Evolutionary conservation across 345 rosid genomes (phyloP), one percentile per base, ranked within the genome.

Genomic region (Microthlaspi erraticum): DNA sequence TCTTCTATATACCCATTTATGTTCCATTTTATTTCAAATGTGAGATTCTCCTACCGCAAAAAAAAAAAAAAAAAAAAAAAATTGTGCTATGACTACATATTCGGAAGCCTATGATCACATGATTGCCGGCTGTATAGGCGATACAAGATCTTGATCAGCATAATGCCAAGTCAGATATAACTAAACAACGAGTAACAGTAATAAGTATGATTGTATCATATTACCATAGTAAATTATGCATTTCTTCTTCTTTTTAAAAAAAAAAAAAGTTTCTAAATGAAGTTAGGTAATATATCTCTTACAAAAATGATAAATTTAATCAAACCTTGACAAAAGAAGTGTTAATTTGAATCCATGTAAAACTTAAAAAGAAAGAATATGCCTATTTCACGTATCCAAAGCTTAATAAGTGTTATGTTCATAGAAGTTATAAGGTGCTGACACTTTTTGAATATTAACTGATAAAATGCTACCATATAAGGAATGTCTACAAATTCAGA

Each of bases 401-500:
- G 18, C 7, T 18, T 18, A 8, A 12, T 39, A n/a, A 39, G 16
- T 12, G 4, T 49, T 23, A 45, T 12, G 38, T 58, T 57, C 49
- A 36, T 46, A 12, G 5, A 48, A 46, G 49, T 6, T 20, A 52
- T n/a, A n/a, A n/a, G 32, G 18, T 36, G 0, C 41, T 66, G 31
- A 29, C 61, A 26, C 13, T 19, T 33, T n/a, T 33, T 2, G 56
- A 5, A 36, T 34, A 9, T 13, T 1, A 31, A 49, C 50, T 34
- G 62, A 61, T 51, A 42, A 23, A 62, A 3, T 16, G 39, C n/a
- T 39, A 46, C 38, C 45, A 48, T 39, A 49, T 39, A 49, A 31
- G 32, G 50, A 36, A 64, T 38, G 71, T 38, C 44, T 56, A 55
- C 58, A 64, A 53, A 41, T 54, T 42, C 64, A 64, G 64, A 44